Evolutionary conservation across 148 eudicot species (phyloP), one percentile per base, ranked within the genome.

Genomic region (Vaccinium vitisidaea): DNA sequence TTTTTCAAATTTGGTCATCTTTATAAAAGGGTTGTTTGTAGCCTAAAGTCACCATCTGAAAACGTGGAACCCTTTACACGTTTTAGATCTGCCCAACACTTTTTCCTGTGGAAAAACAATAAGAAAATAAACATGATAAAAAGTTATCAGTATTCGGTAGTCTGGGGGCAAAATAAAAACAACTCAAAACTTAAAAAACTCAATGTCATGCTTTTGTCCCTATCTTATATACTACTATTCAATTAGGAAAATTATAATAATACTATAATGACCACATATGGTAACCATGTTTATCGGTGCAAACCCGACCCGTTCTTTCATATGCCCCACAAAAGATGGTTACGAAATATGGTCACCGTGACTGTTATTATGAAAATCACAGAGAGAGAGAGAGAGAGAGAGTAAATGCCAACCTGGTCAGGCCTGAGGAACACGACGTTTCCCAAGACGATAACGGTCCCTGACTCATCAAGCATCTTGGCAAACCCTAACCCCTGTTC

Each of bases 401-500:
- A 25, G 36, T 11, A 12, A 69, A 27, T 10, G 86, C 92, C 86
- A 85, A 96, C 99, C 99, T 97, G 90, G 15, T 93, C 94, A 78
- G 98, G 98, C 49, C 91, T 93, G 76, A 97, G 84, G 88, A 94
- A 91, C 54, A 97, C 99, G 30, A 88, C 80, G 53, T 92, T 93
- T 8, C 96, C 96, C 59, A 97, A 76, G 8, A 97, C 99, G 83
- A 97, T 93, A 49, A 97, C 99, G 21, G 87, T 87, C 5, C 98
- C 99, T 0, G 91, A 93, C 75, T 95, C 90, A 84, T 97, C 99
- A 23, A 97, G 89, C 39, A 87, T 90, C 69, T 90, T 93, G 0
- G 95, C 99, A 36, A 92, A 86, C 69, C 75, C 86, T 8, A 86
- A 12, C 32, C 92, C 98, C 83, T 87, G 86, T 10, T 94, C 94